These are phyloP conservation scores for Paecilomyces fulvus DNA, from an alignment of 2,329 filamentous ascomycete species.

Conservation along the genomic window DNA sequence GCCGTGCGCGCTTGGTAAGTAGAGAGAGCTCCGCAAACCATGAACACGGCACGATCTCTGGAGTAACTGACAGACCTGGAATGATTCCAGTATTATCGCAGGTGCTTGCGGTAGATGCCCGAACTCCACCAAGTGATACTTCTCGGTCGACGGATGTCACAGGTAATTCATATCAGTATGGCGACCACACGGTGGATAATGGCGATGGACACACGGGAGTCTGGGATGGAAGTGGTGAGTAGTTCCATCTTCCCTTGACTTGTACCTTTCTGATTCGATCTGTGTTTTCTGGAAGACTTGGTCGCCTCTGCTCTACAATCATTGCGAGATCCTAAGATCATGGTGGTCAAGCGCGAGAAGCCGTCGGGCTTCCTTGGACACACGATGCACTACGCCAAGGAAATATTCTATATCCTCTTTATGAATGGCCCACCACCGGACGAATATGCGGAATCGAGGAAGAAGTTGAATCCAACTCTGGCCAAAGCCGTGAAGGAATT, in stretches of 20 bases:
- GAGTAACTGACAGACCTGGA: neutral
- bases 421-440: constrained; percentile 51
- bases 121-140: constrained; percentile 11
- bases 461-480: constrained; percentile 35
- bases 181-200: constrained; percentile 14
- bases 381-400: constrained; percentile 52
- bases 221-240: constrained; percentile 23
- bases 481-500: constrained; percentile 51
- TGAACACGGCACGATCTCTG: neutral
- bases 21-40: constrained; percentile 1
- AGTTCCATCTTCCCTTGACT: neutral
- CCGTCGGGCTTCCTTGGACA: constrained; percentile 51
- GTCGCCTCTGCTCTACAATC: constrained; percentile 23
- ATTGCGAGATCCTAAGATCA: constrained; percentile 20
- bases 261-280: constrained; percentile 4
- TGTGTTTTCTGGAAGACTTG: constrained; percentile 15
- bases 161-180: constrained; percentile 10
- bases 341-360: constrained; percentile 28
- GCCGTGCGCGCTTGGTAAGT: constrained; percentile 27
- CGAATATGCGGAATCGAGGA: constrained; percentile 31
- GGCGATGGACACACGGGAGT: constrained; percentile 9
- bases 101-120: constrained; percentile 18
- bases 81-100: constrained; percentile 23
- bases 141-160: constrained; percentile 10
- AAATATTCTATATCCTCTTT: constrained; percentile 56